Percentiles rank a stretch among this genome's conserved stretches.
phyloP scores from a whole-genome alignment of 345 rosid species.

The Pistacia vera region DNA sequence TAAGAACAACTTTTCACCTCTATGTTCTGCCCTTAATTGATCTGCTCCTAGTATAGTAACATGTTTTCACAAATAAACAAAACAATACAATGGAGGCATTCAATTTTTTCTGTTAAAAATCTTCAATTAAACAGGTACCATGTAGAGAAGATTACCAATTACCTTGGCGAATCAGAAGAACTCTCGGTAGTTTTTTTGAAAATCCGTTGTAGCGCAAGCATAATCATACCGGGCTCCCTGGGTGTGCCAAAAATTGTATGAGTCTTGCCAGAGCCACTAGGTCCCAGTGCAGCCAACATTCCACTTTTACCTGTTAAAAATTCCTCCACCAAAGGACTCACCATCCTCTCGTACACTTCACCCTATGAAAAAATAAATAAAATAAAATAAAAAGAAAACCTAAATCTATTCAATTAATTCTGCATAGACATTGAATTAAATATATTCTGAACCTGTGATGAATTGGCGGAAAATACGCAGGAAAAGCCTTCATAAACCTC shows the following conservation, averaged over 20 bases:
- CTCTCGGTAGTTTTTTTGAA: slow-evolving; percentile 33
- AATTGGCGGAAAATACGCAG: slow-evolving; percentile 61
- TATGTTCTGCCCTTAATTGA: background rate
- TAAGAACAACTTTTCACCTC: background rate
- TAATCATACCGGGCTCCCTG: slow-evolving; percentile 81
- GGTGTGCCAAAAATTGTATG: slow-evolving; percentile 80
- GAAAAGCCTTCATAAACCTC: slow-evolving; percentile 90
- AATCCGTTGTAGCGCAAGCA: slow-evolving; percentile 60
- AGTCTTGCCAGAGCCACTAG: slow-evolving; percentile 95
- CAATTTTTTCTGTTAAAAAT: too few species aligned
- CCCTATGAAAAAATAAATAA: slow-evolving; percentile 32
- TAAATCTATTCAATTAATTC: background rate
- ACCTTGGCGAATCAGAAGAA: slow-evolving; percentile 48
- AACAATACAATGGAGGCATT: too few species aligned
- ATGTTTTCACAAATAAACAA: background rate
- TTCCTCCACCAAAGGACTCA: slow-evolving; percentile 75
- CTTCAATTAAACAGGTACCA: background rate
- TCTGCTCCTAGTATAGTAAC: background rate
- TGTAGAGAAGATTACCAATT: background rate
- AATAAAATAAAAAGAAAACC: background rate
- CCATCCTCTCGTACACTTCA: slow-evolving; percentile 72
- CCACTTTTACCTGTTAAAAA: slow-evolving; percentile 74
- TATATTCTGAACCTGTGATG: slow-evolving; percentile 59
- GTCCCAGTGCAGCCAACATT: slow-evolving; percentile 89
- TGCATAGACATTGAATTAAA: too few species aligned